Base-by-base conservation (phyloP, 1,139 yeast genomes). In the Debaryomyces subglobosus region DNA sequence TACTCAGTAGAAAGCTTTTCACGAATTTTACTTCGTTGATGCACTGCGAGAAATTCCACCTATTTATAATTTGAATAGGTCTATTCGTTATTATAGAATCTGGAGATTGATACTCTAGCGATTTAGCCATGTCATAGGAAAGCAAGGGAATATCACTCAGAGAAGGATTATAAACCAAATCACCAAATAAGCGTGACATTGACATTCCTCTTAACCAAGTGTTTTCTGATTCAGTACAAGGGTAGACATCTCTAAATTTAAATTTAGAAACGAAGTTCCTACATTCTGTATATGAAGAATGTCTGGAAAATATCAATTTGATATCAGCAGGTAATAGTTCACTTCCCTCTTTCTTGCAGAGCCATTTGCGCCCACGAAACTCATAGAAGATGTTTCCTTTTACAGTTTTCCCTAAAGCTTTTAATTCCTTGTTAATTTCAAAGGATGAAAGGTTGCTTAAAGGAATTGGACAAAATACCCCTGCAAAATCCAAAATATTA, bases 251-350 rank as follows among this genome's bases (percentile, higher is more conserved):
- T 10, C 51, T 57, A 0, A 83, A 82, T 2, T 56, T 54, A 52
- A 82, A 75, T 30, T 66, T 35, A 8, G 61, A 51, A 0, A 80
- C 59, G 10, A 83, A 69, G 2, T 67, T 53, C n/a, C 65, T 50
- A 8, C 73, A 62, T 55, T 82, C 87, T 2, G 68, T 52, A 50
- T 69, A 78, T 0, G 85, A 79, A 1, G 86, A 79, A 53, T 83
- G 87, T 27, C 86, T 62, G 1, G 86, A 80, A 57, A 77, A 82
- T 24, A 74, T 62, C 34, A 77, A 67, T 47, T 66, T 64, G 0
- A 80, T 50, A 9, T 69, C 71, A 8, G 62, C 65, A 0, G 82
- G 81, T 6, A 81, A 64, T 5, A 79, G 56, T 16, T 65, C 67
- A 0, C 57, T 50, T 0, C 66, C 59, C 3, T 63, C 64, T 10